Base-by-base conservation (phyloP, 495 filamentous ascomycete genomes). In the Filosporella fistucella region DNA sequence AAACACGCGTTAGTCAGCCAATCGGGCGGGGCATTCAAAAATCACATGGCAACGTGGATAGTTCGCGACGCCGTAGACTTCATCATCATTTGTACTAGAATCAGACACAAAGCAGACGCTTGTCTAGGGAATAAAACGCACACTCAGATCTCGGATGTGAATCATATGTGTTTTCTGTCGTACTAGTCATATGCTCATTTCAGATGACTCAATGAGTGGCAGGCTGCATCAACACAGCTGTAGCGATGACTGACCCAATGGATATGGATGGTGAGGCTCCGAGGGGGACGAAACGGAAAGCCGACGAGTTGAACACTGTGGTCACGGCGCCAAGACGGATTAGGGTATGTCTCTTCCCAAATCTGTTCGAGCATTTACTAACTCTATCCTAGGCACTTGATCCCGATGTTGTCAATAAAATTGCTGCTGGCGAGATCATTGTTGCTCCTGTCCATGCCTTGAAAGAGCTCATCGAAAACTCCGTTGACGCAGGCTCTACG, bases 371-470 rank as follows among this genome's bases (percentile, higher is more conserved):
- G 25, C 20, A 24, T 12, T 26, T 36, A 22, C 45, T 49, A 36
- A 50, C 16, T 11, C 24, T 28, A 35, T 50, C 13, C 5, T 13
- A 95, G 88, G 84, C 90, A 22, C 79, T 99, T 14, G 86, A 96
- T 62, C 85, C 87, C 59, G 89, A 96, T 72, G 94, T 99, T 32
- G 88, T 97, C 47, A 97, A 97, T 70, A 97, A 96, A 68, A 99
- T 99, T 56, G 94, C 94, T 7, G 94, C 94, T n/a, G 94, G 94
- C 13, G 94, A 99, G 62, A 99, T 97, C 51, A 97, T 99, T 42
- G 89, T 97, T 42, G 93, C 94, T 10, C 94, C 94, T 18, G 90
- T 97, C 49, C 89, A 99, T 62, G 94, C 94, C 16, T 67, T 99
- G 24, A 99, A 99, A 69, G 94, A 99, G 64, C 70, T 99, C 37